Evolutionary conservation across 345 rosid genomes (phyloP), one percentile per base, ranked within the genome.

Genomic region (Camelina neglecta): DNA sequence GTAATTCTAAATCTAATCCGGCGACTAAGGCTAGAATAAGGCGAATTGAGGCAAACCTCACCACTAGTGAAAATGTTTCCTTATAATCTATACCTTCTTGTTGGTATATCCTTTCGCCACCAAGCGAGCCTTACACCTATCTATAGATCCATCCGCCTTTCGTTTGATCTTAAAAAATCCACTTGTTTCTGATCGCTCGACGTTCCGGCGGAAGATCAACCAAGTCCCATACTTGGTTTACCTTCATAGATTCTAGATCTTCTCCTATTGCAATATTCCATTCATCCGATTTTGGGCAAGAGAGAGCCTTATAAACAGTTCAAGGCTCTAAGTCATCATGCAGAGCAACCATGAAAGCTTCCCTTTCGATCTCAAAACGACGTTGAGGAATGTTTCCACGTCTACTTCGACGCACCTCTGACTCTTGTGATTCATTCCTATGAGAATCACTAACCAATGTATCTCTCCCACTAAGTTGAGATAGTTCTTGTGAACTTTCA

Each of bases 241-340:
- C 29, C 8, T 8, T 70, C 67, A 49, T 49, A 5, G 48, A 47
- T 11, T 59, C 24, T 48, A 59, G 58, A 18, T 71, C 12, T 48
- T 71, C 60, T 60, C 6, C 15, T 6, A 60, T n/a, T 57, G 33
- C 33, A 57, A 0, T 9, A n/a, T 69, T 57, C 55, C 45, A 44
- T 58, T 70, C 4, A 12, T 41, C 20, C 0, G 13, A 16, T 1
- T 57, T 57, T 16, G 15, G 44, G 5, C 4, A 48, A 59, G 58
- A 71, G 49, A 71, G 24, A 54, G 39, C 53, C 24, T 39, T 38
- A 38, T 54, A 7, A 39, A 24, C 16, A 1, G 16, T 9, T 6
- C 1, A 0, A 24, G 73, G 63, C 2, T 47, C 16, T 10, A 65
- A 48, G 2, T 65, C 29, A 64, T 64, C 41, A 64, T 45, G 13